Evolutionary conservation across 768 basidiomycete genomes (phyloP).

Genomic region (Leccinum broughii): DNA sequence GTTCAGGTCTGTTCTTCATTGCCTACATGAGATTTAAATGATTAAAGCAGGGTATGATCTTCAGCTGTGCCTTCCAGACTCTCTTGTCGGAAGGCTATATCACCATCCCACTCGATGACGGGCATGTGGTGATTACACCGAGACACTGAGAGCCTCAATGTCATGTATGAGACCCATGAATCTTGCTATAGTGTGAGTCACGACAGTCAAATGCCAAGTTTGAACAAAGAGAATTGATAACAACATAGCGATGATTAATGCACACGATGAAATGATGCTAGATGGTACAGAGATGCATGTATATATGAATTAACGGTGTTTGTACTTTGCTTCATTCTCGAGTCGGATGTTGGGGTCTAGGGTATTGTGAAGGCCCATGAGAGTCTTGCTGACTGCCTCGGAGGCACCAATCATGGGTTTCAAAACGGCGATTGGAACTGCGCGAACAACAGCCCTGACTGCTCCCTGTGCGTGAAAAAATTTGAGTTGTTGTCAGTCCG

Average conservation of each 20-base stretch:
- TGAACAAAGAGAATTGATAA: neutral
- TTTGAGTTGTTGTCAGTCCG: neutral
- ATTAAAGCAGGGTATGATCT: neutral
- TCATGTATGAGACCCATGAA: neutral
- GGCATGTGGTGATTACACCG: constrained; percentile 30
- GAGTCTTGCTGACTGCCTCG: constrained; percentile 94
- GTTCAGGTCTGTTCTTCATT: constrained; percentile 20
- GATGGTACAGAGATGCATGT: constrained; percentile 23
- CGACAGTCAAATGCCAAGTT: neutral
- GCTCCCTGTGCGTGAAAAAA: constrained; percentile 60
- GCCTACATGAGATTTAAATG: neutral
- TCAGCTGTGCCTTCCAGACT: constrained; percentile 22
- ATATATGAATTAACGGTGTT: constrained; percentile 55
- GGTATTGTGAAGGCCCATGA: constrained; percentile 90
- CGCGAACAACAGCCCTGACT: constrained; percentile 90
- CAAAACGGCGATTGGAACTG: constrained; percentile 95
- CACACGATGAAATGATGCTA: constrained; percentile 18
- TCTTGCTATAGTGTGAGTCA: neutral
- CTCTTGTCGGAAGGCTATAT: constrained; percentile 31
- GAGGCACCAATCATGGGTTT: constrained; percentile 98
- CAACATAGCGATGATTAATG: constrained; percentile 3
- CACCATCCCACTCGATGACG: constrained; percentile 33
- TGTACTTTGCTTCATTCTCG: constrained; percentile 94
- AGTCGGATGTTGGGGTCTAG: constrained; percentile 81
- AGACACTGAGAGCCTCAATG: constrained; percentile 11